These are phyloP conservation scores for Colletotrichum sp. DNA, from an alignment of 2,329 filamentous ascomycete species.

Conservation along the genomic window DNA sequence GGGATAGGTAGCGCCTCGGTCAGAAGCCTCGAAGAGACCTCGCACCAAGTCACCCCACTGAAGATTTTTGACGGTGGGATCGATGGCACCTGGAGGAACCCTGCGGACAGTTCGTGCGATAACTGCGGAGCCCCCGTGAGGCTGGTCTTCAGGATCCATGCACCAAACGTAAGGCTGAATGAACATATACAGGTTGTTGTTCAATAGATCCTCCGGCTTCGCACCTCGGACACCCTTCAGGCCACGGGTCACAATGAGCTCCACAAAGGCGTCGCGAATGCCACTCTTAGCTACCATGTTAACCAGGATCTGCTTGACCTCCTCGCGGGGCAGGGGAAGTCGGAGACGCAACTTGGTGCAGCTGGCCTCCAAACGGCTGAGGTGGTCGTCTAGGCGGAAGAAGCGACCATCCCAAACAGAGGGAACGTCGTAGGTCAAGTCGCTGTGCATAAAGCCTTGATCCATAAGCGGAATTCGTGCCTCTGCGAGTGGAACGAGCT, in stretches of 20 bases:
- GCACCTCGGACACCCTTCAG: slow-evolving; percentile 43
- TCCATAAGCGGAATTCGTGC: slow-evolving; percentile 56
- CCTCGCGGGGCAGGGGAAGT: slow-evolving; percentile 43
- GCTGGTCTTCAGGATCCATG: slow-evolving; percentile 51
- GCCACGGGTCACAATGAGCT: slow-evolving; percentile 56
- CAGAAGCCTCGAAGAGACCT: slow-evolving; percentile 49
- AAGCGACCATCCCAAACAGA: slow-evolving; percentile 56
- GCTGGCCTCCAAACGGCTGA: slow-evolving; percentile 46
- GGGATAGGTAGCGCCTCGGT: slow-evolving; percentile 51
- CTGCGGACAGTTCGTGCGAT: slow-evolving; percentile 50
- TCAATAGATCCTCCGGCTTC: slow-evolving; percentile 36
- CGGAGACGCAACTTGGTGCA: slow-evolving; percentile 50
- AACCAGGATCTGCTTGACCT: slow-evolving; percentile 42
- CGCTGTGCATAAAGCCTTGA: slow-evolving; percentile 57
- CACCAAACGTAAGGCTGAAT: slow-evolving; percentile 56
- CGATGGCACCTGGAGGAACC: slow-evolving; percentile 48
- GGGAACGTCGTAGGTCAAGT: slow-evolving; percentile 58
- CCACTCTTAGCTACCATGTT: slow-evolving; percentile 51
- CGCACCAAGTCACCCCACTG: slow-evolving; percentile 55
- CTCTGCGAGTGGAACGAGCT: slow-evolving; percentile 46
- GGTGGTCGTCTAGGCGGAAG: slow-evolving; percentile 56
- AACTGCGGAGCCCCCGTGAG: slow-evolving; percentile 43
- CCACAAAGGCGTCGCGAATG: slow-evolving; percentile 54
- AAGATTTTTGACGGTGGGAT: slow-evolving; percentile 57
- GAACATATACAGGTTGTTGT: slow-evolving; percentile 52